Evolutionary conservation across 371 early-diverging fungal species (phyloP), one percentile per base, ranked within the genome.

Genomic region (Rhizomucor pusillus): DNA sequence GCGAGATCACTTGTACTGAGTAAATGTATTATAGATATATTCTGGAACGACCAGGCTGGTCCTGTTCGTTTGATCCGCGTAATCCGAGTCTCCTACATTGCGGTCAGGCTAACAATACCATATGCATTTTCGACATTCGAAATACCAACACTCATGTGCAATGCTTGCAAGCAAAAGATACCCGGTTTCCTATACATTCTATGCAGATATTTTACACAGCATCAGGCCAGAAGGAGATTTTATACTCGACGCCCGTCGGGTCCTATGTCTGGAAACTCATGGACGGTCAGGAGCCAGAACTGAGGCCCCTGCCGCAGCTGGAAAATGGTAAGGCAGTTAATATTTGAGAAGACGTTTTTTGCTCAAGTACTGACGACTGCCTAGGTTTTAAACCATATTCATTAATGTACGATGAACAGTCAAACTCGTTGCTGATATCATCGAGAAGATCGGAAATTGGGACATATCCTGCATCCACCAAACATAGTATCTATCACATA

Each of bases 101-200:
- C 59, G 77, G 77, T 6, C 20, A 68, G 3, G 55, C 54, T 1
- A 65, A 61, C 19, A 62, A 65, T 18, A 57, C 60, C 4, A 39
- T 73, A 1, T 48, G 63, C 41, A 43, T 77, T 0, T 77, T 54
- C 53, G 77, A 77, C 35, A 58, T 64, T 12, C 63, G 77, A 10
- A 71, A 73, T 29, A 73, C 73, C 3, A 71, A 59, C 22, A 25
- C 18, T 6, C 22, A 20, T 22, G 9, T 62, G 1, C 48, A 48
- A 12, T 52, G 20, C 6, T 36, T 62, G 3, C 47, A 29, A 18
- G 19, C 14, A 13, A 40, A 51, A n/a, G 33, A 16, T 33, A 14
- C 47, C 5, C 29, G 25, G 16, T 43, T 40, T 13, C 41, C 58
- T 7, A 35, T 57, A 20, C 63, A 57, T 20, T 52, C 63, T 5